Evolutionary conservation across 257 asterid species (phyloP).

Genomic region (Solanum commersonii): DNA sequence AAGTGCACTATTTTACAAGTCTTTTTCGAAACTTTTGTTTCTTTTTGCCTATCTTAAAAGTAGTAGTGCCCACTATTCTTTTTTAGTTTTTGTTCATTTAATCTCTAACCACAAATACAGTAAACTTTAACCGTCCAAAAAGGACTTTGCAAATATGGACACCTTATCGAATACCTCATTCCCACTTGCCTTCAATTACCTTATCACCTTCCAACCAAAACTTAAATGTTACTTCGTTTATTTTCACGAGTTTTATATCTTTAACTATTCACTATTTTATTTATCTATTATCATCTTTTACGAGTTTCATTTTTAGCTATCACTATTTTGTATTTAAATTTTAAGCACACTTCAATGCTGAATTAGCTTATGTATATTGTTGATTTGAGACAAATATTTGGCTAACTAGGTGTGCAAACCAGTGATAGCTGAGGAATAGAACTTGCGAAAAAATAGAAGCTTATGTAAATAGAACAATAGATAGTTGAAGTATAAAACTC

Average conservation of each 20-base stretch:
- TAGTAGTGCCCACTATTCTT: neutral
- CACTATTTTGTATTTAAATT: too few relatives aligned
- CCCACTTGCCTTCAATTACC: neutral
- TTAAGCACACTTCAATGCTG: neutral
- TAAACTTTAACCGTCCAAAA: conserved; percentile 3
- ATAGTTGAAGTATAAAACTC: too few relatives aligned
- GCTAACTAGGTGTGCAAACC: too few relatives aligned
- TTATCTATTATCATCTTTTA: too few relatives aligned
- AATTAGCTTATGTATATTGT: too few relatives aligned
- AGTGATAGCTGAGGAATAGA: too few relatives aligned
- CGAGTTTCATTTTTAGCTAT: too few relatives aligned
- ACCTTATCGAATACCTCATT: conserved; percentile 6
- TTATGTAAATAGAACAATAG: too few relatives aligned
- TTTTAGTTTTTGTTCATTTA: neutral
- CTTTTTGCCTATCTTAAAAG: neutral
- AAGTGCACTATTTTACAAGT: neutral
- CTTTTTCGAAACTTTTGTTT: neutral
- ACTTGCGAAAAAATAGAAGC: too few relatives aligned
- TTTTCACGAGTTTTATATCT: too few relatives aligned
- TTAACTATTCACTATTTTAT: too few relatives aligned
- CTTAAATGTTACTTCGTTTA: neutral
- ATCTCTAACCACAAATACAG: neutral
- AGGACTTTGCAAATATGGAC: neutral
- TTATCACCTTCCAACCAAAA: neutral
- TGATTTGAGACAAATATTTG: too few relatives aligned